Conservation (phyloP, 306 rosid species). For the Vigna radiata region DNA sequence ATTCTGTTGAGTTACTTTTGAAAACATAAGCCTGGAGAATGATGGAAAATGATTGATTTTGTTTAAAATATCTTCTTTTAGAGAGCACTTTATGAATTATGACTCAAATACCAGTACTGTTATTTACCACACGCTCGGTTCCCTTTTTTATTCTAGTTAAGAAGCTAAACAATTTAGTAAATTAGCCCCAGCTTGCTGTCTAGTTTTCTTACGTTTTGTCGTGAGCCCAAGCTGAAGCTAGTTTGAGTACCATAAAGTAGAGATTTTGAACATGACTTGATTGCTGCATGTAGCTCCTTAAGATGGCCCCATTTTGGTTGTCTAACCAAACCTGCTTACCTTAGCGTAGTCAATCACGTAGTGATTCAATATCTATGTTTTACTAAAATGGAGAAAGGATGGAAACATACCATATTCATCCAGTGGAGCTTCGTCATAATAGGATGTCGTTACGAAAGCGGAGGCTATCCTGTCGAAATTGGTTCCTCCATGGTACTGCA, state of each 20-base stretch:
- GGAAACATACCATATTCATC: constrained; percentile 60
- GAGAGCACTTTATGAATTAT: background rate
- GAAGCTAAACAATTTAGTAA: background rate
- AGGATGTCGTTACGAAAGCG: constrained; percentile 48
- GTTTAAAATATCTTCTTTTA: constrained; percentile 15
- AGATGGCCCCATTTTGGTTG: constrained; percentile 87
- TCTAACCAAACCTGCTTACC: constrained; percentile 60
- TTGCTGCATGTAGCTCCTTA: constrained; percentile 69
- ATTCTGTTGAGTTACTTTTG: constrained; percentile 44
- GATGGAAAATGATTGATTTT: constrained; percentile 32
- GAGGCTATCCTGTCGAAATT: constrained; percentile 58
- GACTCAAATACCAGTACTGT: background rate
- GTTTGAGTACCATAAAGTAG: constrained; percentile 54
- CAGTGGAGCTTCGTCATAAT: constrained; percentile 61
- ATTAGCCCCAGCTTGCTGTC: background rate
- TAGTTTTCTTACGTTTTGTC: constrained; percentile 47
- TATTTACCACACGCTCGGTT: too few relatives aligned
- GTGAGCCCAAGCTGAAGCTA: constrained; percentile 40
- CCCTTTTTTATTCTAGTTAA: background rate
- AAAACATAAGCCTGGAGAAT: constrained; percentile 58
- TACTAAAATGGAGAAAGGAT: constrained; percentile 1
- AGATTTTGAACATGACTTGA: constrained; percentile 62
- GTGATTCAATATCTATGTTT: background rate
- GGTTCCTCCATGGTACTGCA: constrained; percentile 70
- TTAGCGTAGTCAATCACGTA: constrained; percentile 19